Conservation (phyloP, 2,329 filamentous ascomycete genomes). For the Thelonectria olida region DNA sequence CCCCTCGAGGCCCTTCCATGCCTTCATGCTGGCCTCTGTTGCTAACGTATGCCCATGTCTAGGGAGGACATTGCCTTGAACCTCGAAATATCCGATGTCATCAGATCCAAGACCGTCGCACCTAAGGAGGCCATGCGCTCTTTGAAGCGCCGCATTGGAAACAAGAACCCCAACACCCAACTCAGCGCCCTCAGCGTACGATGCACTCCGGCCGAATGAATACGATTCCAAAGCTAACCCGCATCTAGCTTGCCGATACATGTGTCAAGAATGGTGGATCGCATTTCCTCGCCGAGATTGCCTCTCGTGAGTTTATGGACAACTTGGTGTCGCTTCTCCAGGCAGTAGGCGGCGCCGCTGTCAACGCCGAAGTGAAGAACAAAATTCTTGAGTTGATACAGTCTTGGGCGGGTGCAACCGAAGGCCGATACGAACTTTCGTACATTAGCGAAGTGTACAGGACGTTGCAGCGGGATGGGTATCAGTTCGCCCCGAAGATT, state of each 20-base stretch:
- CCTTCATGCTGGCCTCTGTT: constrained; percentile 19
- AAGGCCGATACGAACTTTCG: constrained; percentile 81
- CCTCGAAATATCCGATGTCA: constrained; percentile 96
- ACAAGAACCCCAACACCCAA: constrained; percentile 98
- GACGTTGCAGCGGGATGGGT: constrained; percentile 83
- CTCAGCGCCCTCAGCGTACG: constrained; percentile 89
- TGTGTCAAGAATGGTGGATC: constrained; percentile 98
- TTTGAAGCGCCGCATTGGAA: constrained; percentile 90
- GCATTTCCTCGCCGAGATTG: constrained; percentile 95
- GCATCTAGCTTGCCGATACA: constrained; percentile 83
- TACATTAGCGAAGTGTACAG: constrained; percentile 93
- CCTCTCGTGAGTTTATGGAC: constrained; percentile 98
- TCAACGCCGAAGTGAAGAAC: constrained; percentile 85
- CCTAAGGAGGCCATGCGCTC: constrained; percentile 98
- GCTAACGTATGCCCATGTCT: constrained; percentile 21
- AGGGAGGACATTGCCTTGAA: constrained; percentile 98
- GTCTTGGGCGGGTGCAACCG: constrained; percentile 89
- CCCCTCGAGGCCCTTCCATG: background rate
- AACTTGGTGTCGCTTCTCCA: constrained; percentile 91
- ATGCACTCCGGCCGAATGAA: background rate
- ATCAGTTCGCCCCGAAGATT: constrained; percentile 85
- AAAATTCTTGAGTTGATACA: constrained; percentile 96
- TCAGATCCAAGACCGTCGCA: constrained; percentile 95
- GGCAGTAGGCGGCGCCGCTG: constrained; percentile 75
- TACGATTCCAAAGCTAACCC: constrained; percentile 26